Evolutionary conservation across 352 stramenopile genomes (phyloP).

Genomic region (Pythium dissimile): DNA sequence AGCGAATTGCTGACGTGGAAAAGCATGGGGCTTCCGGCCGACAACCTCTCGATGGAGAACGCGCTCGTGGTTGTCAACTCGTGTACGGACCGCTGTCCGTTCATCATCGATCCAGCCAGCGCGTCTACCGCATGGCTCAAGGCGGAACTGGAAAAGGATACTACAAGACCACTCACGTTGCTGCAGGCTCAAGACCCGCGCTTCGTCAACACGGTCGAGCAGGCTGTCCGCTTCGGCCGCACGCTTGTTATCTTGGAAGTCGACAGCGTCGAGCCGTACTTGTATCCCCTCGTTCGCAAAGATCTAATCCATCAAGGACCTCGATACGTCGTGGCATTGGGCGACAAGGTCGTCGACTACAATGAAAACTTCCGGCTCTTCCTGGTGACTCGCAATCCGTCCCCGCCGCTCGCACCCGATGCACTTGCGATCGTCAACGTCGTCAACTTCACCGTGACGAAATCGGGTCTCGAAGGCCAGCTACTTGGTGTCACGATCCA

Average conservation of each 20-base stretch:
- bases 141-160: conserved; percentile 83
- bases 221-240: conserved; percentile 95
- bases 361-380: conserved; percentile 94
- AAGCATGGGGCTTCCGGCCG: conserved; percentile 85
- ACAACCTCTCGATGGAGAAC: conserved; percentile 95
- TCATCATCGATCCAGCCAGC: conserved; percentile 94
- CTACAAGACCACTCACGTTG: conserved; percentile 81
- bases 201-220: conserved; percentile 92
- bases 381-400: conserved; percentile 90
- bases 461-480: conserved; percentile 91
- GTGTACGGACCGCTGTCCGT: conserved; percentile 79
- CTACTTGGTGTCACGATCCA: conserved; percentile 93
- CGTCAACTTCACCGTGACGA: conserved; percentile 96
- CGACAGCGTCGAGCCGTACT: conserved; percentile 89
- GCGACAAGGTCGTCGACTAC: conserved; percentile 94
- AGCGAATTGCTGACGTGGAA: conserved; percentile 94
- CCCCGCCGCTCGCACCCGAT: conserved; percentile 85
- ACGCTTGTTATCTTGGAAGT: conserved; percentile 93
- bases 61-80: conserved; percentile 86
- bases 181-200: conserved; percentile 82
- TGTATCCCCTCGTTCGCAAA: conserved; percentile 90
- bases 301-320: conserved; percentile 90
- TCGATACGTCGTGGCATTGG: conserved; percentile 88
- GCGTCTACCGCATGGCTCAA: conserved; percentile 89
- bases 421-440: conserved; percentile 88